Conservation (phyloP, 257 asterid species). For the Solanum chaucha region DNA sequence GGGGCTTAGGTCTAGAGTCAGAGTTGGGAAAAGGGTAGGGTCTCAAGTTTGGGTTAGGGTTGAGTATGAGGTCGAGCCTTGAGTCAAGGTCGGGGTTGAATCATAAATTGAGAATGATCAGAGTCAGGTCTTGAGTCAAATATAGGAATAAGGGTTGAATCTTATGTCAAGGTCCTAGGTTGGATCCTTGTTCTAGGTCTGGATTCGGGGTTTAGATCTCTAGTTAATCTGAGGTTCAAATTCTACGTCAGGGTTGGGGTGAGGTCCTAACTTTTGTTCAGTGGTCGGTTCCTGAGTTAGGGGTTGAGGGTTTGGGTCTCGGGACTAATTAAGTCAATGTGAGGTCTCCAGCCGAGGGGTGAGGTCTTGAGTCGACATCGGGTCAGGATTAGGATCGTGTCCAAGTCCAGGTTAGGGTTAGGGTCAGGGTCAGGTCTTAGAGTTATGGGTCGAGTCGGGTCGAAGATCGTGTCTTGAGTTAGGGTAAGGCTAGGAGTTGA, state of each 20-base stretch:
- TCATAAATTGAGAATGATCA: not conserved
- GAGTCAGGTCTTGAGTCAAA: not conserved
- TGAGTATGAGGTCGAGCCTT: not conserved
- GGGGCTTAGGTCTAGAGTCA: not conserved
- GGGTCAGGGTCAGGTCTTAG: not conserved
- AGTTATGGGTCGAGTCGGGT: not conserved
- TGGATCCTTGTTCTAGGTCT: too few relatives aligned
- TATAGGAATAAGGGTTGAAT: not conserved
- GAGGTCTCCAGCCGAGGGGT: not conserved
- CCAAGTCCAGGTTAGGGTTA: not conserved
- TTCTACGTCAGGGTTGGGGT: not conserved
- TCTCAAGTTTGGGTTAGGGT: not conserved
- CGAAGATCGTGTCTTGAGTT: not conserved
- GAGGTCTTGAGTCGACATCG: not conserved
- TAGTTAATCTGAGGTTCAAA: not conserved
- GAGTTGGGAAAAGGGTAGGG: not conserved
- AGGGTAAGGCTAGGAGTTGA: not conserved
- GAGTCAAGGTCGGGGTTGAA: not conserved
- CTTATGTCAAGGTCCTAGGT: not conserved
- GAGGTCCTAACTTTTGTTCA: not conserved
- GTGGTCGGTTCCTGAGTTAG: not conserved
- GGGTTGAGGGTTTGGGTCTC: not conserved
- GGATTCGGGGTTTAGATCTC: too few relatives aligned
- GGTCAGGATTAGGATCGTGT: not conserved
- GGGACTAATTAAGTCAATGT: not conserved